These are phyloP conservation scores for Pestalotiopsis sp. DNA, from an alignment of 2,329 filamentous ascomycete species.

Conservation along the genomic window DNA sequence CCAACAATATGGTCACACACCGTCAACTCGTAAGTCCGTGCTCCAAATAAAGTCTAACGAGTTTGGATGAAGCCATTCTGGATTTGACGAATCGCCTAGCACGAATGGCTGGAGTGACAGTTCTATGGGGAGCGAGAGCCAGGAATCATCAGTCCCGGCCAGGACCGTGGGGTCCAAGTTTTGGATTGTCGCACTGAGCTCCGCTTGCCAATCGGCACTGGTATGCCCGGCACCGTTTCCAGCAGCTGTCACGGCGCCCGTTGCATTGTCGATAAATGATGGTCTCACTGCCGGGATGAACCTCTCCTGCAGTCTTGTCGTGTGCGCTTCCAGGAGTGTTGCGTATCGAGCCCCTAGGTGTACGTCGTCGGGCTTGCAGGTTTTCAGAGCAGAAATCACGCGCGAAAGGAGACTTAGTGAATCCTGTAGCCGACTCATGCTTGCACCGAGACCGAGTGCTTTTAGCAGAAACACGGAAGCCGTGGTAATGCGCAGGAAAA, in stretches of 20 bases:
- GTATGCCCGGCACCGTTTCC: not conserved
- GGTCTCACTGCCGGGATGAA: slow-evolving; percentile 2
- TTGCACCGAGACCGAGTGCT: slow-evolving; percentile 15
- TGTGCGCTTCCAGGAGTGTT: not conserved
- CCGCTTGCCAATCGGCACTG: not conserved
- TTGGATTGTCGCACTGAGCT: not conserved
- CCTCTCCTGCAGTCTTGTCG: not conserved
- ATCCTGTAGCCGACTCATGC: not conserved
- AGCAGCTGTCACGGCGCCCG: not conserved
- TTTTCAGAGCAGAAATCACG: not conserved
- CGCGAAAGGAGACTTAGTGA: not conserved
- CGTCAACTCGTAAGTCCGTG: not conserved
- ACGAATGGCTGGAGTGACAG: not conserved
- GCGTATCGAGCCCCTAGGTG: not conserved
- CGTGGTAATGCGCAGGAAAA: slow-evolving; percentile 44
- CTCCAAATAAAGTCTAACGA: not conserved
- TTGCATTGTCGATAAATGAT: not conserved
- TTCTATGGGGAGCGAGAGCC: not conserved
- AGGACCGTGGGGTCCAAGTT: not conserved
- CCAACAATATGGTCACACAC: too few species aligned
- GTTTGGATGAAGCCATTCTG: not conserved
- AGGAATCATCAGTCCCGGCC: not conserved
- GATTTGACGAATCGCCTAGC: not conserved
- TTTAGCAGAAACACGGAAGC: slow-evolving; percentile 57
- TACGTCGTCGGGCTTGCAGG: slow-evolving; percentile 1